Conservation (phyloP, 352 stramenopile genomes). For the Pythium dissimile region DNA sequence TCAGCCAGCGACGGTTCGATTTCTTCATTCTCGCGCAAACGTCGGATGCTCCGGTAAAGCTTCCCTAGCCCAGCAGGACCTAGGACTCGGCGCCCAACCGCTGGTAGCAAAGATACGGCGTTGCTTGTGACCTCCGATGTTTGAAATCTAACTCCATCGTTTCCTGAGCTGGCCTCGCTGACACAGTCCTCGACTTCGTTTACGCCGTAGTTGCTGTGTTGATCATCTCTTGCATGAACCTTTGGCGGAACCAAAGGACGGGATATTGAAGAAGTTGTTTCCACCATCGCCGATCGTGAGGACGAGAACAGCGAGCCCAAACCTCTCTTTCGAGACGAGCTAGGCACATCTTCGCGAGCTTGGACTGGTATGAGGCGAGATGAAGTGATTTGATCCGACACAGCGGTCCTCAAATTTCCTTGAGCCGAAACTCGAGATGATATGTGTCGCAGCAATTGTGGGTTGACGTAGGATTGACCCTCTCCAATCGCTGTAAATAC, state of each 20-base stretch:
- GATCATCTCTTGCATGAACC: background rate
- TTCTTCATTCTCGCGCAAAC: conserved; percentile 41
- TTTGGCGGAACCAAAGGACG: conserved; percentile 50
- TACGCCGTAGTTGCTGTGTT: background rate
- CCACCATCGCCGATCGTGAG: conserved; percentile 51
- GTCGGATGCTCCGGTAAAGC: conserved; percentile 58
- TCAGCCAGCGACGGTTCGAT: conserved; percentile 35
- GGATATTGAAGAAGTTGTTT: conserved; percentile 62
- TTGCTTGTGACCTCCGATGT: background rate
- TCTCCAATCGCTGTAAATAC: conserved; percentile 51
- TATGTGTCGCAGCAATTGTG: conserved; percentile 43
- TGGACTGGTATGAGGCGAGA: background rate
- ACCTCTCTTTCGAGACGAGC: conserved; percentile 31
- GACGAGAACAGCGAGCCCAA: conserved; percentile 56
- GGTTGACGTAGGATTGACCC: conserved; percentile 80
- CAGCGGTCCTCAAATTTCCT: too few species aligned
- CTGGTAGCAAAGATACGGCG: conserved; percentile 38
- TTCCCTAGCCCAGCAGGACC: conserved; percentile 37
- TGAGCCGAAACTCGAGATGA: too few species aligned
- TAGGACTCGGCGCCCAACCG: conserved; percentile 53
- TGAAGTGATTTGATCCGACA: too few species aligned
- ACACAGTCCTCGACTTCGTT: background rate
- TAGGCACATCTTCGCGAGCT: background rate
- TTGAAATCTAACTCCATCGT: background rate
- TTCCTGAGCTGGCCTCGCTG: background rate